Evolutionary conservation across 179 eudicot species (phyloP).

Genomic region (Beta corolliflora): DNA sequence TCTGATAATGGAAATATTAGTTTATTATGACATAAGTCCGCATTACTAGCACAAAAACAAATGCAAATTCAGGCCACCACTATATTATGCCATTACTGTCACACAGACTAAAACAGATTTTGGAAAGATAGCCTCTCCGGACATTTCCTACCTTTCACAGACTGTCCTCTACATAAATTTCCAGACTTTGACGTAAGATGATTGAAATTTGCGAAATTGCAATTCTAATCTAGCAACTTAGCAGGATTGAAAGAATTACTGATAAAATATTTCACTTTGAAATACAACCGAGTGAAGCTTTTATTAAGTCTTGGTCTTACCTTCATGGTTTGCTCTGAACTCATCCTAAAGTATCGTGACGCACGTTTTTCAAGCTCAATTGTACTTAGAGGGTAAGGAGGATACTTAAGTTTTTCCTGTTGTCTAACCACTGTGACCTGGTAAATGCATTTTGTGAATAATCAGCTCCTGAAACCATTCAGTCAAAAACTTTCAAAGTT

Average conservation of each 20-base stretch:
- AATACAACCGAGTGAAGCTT: constrained; percentile 14
- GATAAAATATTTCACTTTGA: too few relatives aligned
- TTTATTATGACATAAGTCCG: not conserved
- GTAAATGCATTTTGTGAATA: constrained; percentile 18
- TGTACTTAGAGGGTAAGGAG: constrained; percentile 91
- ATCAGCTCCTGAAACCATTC: constrained; percentile 7
- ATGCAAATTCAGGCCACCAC: not conserved
- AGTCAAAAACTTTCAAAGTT: not conserved
- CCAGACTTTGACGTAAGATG: not conserved
- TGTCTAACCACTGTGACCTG: constrained; percentile 80
- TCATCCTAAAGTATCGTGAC: constrained; percentile 90
- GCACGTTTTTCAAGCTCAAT: constrained; percentile 99
- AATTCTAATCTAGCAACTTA: not conserved
- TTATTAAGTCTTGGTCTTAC: constrained; percentile 35
- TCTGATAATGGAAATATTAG: not conserved
- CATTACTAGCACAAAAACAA: not conserved
- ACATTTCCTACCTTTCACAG: not conserved
- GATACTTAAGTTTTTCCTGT: constrained; percentile 74
- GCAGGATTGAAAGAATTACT: not conserved
- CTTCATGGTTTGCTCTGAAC: constrained; percentile 93
- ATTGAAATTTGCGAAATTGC: not conserved
- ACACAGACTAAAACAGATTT: not conserved
- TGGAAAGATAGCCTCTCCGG: not conserved
- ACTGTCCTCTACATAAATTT: not conserved
- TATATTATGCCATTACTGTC: not conserved